Conservation (phyloP, 768 basidiomycete genomes). For the Leccinum obscurum region DNA sequence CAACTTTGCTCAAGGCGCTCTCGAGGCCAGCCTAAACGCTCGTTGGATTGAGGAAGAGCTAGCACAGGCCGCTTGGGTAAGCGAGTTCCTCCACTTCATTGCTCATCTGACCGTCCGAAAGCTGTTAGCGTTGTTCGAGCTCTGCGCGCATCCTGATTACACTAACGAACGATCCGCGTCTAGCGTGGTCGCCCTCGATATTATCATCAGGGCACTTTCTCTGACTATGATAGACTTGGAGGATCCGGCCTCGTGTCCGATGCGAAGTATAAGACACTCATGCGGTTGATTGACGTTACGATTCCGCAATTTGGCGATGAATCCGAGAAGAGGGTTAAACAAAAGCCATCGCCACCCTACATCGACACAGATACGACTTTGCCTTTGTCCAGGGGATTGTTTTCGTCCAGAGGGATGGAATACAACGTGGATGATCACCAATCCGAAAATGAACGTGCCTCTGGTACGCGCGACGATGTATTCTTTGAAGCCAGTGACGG, state of each 20-base stretch:
- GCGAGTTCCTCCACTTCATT: constrained; percentile 17
- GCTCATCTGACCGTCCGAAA: constrained; percentile 28
- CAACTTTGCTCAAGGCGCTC: constrained; percentile 65
- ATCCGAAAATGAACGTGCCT: constrained; percentile 41
- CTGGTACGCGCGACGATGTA: constrained; percentile 48
- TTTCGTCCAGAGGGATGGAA: constrained; percentile 54
- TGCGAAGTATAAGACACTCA: constrained; percentile 85
- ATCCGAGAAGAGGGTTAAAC: constrained; percentile 23
- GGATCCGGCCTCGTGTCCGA: constrained; percentile 70
- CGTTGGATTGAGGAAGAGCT: constrained; percentile 74
- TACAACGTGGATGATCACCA: constrained; percentile 69
- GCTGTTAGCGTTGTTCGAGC: constrained; percentile 72
- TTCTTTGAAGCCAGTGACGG: constrained; percentile 78
- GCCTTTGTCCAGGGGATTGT: constrained; percentile 55
- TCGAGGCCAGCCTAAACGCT: constrained; percentile 70
- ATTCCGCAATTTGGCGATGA: constrained; percentile 78
- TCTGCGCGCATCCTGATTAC: constrained; percentile 67
- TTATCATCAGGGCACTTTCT: constrained; percentile 61
- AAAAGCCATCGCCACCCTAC: constrained; percentile 21
- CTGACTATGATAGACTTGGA: constrained; percentile 60
- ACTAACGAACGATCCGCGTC: constrained; percentile 54
- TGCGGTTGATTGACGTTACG: constrained; percentile 89
- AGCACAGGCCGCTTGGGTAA: constrained; percentile 76
- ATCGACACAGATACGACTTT: constrained; percentile 38
- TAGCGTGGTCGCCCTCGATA: constrained; percentile 62